Base-by-base conservation (phyloP, 2,329 filamentous ascomycete genomes). In the Chalaropsis ovoidea region DNA sequence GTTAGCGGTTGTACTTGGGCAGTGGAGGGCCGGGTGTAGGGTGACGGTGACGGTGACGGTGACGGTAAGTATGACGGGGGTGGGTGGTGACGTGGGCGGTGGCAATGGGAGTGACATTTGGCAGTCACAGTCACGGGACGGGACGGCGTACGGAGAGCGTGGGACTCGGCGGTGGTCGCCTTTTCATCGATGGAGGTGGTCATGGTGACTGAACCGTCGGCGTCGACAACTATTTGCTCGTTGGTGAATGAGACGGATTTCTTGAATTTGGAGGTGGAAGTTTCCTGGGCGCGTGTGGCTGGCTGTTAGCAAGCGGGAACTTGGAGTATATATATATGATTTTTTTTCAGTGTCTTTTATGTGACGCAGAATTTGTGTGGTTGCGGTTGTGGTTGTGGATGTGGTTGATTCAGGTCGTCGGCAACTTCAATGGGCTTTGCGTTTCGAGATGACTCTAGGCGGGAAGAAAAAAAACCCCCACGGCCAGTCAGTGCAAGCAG, bases 211-310 rank as follows among this genome's bases (percentile, higher is more conserved):
- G 87, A 85, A 72, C 93, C 93, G 81, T 96, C 89, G 77, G 85
- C 84, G 80, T 95, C 89, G 75, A 96, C 92, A 72, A 96, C 86
- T 70, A 89, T 83, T 72, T 90, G 84, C 73, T 90, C 89, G 77
- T 94, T 89, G 75, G 87, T 92, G 77, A 97, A 97, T 70, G 91
- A 87, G 73, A 97, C 93, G 60, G 90, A 95, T 79, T 97, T 96
- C 78, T 92, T 88, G 73, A 87, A 85, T 77, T 89, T 91, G 74
- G 62, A 47, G 7, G 56, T 42, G 42, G 62, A 56, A 19, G 22
- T 19, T 24, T 64, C 66, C 66, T 67, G 66, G n/a, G 52, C 47
- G 49, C 31, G 49, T 22, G 41, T 8, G 39, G 35, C 47, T 64
- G 49, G 62, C 17, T 56, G 62, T 64, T 64, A 64, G 62, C 47